Evolutionary conservation across 1,284 basidiomycete species (phyloP).

Genomic region (Marasmius sp.): DNA sequence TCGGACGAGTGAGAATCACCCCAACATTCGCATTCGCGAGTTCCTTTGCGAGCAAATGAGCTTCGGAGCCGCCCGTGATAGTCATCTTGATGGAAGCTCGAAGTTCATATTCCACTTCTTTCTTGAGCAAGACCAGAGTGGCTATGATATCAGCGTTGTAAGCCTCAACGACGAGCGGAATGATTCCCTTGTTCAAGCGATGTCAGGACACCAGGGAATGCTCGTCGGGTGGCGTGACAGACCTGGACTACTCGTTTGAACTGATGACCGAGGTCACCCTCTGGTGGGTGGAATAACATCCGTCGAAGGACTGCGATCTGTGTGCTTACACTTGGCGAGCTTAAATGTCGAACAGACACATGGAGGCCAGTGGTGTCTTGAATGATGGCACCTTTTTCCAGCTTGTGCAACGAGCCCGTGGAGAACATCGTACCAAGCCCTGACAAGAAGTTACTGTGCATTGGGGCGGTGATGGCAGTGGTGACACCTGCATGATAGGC

Average conservation of each 20-base stretch:
- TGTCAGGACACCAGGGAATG: neutral
- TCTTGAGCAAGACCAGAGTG: constrained; percentile 73
- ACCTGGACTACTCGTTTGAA: constrained; percentile 55
- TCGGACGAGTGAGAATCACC: constrained; percentile 64
- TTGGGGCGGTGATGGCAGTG: constrained; percentile 60
- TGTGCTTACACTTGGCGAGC: constrained; percentile 53
- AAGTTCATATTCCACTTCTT: constrained; percentile 57
- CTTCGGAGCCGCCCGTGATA: constrained; percentile 71
- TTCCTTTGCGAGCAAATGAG: constrained; percentile 74
- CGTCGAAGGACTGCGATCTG: constrained; percentile 65
- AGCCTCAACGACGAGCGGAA: constrained; percentile 57
- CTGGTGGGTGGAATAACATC: constrained; percentile 51
- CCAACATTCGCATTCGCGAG: constrained; percentile 72
- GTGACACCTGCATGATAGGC: constrained; percentile 65
- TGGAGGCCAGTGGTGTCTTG: constrained; percentile 47
- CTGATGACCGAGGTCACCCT: constrained; percentile 48
- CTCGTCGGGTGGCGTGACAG: constrained; percentile 11
- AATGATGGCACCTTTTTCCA: constrained; percentile 70
- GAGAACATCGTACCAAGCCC: constrained; percentile 72
- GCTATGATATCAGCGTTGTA: constrained; percentile 73
- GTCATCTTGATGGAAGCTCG: constrained; percentile 50
- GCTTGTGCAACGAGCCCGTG: constrained; percentile 57
- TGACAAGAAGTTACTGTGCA: constrained; percentile 53
- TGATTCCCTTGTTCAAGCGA: constrained; percentile 31
- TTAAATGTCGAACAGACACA: constrained; percentile 32